Evolutionary conservation across 306 rosid genomes (phyloP).

Genomic region (Acacia crassicarpa): DNA sequence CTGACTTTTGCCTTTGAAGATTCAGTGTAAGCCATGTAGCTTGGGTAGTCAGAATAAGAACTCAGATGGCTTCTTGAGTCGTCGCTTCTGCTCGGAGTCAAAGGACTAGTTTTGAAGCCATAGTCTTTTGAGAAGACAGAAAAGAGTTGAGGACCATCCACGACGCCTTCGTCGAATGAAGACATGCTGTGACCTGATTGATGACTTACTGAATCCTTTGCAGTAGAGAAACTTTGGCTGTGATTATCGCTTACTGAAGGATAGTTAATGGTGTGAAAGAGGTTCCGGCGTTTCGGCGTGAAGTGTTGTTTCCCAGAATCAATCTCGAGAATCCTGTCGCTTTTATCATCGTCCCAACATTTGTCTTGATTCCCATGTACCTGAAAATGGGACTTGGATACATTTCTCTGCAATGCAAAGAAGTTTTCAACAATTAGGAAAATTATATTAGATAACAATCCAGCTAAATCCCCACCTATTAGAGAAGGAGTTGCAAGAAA

Average conservation of each 20-base stretch:
- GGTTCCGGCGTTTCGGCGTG: slow-evolving; percentile 45
- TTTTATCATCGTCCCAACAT: slow-evolving; percentile 49
- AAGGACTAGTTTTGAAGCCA: slow-evolving; percentile 62
- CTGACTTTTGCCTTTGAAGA: slow-evolving; percentile 83
- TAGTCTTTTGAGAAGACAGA: slow-evolving; percentile 59
- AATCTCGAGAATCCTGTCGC: slow-evolving; percentile 54
- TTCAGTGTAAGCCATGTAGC: slow-evolving; percentile 84
- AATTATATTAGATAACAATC: background rate
- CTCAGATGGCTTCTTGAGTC: slow-evolving; percentile 60
- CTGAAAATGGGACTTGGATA: slow-evolving; percentile 52
- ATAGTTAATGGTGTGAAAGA: slow-evolving; percentile 43
- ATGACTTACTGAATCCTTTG: slow-evolving; percentile 56
- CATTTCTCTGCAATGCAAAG: slow-evolving; percentile 54
- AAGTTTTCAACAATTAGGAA: slow-evolving; percentile 9
- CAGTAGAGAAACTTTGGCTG: slow-evolving; percentile 53
- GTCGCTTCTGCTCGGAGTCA: slow-evolving; percentile 70
- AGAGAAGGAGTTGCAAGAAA: background rate
- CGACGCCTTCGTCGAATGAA: slow-evolving; percentile 45
- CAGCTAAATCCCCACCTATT: background rate
- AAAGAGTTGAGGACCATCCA: slow-evolving; percentile 61
- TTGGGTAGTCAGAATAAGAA: slow-evolving; percentile 65
- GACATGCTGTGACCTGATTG: slow-evolving; percentile 52
- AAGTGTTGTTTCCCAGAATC: slow-evolving; percentile 53
- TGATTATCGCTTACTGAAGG: slow-evolving; percentile 35
- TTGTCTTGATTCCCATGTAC: slow-evolving; percentile 36